Conservation (phyloP, 129 eudicot species). For the Tagetes erecta region DNA sequence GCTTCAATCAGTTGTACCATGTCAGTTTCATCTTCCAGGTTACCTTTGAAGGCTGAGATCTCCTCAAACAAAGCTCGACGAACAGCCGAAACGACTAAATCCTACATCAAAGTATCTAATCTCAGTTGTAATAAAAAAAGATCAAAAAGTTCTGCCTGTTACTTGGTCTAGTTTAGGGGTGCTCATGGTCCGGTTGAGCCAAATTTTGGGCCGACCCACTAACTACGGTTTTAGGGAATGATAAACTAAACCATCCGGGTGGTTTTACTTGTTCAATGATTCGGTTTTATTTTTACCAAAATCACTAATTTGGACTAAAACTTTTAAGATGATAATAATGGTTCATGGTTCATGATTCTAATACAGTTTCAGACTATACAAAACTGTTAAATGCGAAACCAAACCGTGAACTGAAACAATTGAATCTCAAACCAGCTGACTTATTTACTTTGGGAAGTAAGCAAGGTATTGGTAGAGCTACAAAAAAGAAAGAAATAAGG, state of each 20-base stretch:
- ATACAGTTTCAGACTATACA: background rate
- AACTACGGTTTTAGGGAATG: background rate
- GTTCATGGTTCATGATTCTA: background rate
- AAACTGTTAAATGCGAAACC: background rate
- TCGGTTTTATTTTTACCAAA: background rate
- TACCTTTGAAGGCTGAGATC: slow-evolving; percentile 49
- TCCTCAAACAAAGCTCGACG: slow-evolving; percentile 52
- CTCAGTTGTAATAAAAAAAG: slow-evolving; percentile 5
- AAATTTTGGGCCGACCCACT: background rate
- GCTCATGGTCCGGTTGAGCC: background rate
- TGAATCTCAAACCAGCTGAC: background rate
- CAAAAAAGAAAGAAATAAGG: background rate
- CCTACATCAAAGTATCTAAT: slow-evolving; percentile 40
- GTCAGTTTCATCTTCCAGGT: slow-evolving; percentile 41
- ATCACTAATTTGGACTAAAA: background rate
- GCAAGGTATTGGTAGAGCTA: background rate
- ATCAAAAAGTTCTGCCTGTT: background rate
- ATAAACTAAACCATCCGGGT: background rate
- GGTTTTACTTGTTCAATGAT: background rate
- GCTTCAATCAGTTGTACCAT: slow-evolving; percentile 45
- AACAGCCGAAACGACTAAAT: slow-evolving; percentile 53
- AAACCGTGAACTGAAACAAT: background rate
- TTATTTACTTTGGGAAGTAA: background rate
- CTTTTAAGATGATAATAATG: background rate
- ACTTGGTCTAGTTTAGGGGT: background rate